These are phyloP conservation scores for Scytalidium sp. DNA, from an alignment of 2,329 filamentous ascomycete genomes.

Conservation along the genomic window DNA sequence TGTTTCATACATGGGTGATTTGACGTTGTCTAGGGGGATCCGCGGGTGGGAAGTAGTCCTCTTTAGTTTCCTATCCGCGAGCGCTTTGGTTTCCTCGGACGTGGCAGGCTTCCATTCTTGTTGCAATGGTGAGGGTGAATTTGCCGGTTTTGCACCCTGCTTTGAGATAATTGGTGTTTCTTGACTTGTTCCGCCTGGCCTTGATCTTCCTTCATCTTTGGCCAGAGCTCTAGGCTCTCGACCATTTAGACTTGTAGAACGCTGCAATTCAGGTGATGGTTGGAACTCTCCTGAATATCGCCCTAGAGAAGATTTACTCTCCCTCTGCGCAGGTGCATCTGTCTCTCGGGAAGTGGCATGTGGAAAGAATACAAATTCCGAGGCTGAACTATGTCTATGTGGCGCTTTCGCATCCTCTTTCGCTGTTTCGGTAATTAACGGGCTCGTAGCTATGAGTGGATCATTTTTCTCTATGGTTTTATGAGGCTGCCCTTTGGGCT, in stretches of 20 bases:
- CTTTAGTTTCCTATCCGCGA: conserved; percentile 3
- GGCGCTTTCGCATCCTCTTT: conserved; percentile 1
- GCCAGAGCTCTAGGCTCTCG: not conserved
- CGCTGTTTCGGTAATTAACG: not conserved
- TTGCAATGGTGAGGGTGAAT: not conserved
- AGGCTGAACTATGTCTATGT: not conserved
- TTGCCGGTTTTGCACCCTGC: conserved; percentile 1
- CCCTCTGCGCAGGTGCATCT: not conserved
- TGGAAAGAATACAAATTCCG: not conserved
- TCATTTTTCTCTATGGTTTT: conserved; percentile 1
- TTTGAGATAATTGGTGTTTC: not conserved
- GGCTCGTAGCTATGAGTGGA: not conserved
- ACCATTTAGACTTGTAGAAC: not conserved
- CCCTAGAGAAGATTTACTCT: not conserved
- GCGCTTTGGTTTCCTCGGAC: not conserved
- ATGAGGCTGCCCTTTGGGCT: conserved; percentile 1
- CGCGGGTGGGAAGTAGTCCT: conserved; percentile 6
- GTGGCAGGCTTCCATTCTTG: not conserved
- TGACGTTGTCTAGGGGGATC: conserved; percentile 10
- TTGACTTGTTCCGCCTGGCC: conserved; percentile 1
- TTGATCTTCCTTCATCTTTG: not conserved
- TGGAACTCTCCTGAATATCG: not conserved
- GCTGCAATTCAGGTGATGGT: not conserved
- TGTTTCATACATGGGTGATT: conserved; percentile 2
- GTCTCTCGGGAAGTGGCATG: not conserved